A percentile compares a stretch with the other conserved stretches of the same genome.
phyloP scores from a whole-genome alignment of 148 eudicot species.

The Silene latifolia region DNA sequence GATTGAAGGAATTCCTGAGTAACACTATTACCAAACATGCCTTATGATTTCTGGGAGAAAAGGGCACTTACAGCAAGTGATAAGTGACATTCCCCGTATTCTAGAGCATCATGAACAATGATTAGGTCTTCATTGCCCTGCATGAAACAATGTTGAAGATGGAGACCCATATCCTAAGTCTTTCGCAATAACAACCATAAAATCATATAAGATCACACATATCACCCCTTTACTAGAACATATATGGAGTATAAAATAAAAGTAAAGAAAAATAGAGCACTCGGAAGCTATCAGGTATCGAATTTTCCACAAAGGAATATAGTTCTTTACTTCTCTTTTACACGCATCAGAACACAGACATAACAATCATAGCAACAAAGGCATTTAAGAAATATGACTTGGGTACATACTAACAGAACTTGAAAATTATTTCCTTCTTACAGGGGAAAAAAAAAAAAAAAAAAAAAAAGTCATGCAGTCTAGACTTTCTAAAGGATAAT shows the following conservation, averaged over 20 bases:
- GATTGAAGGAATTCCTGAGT: not conserved
- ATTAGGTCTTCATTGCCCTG: constrained; percentile 90
- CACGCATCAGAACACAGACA: not conserved
- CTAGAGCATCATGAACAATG: constrained; percentile 81
- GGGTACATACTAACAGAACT: not conserved
- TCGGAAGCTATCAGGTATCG: not conserved
- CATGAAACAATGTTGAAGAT: constrained; percentile 13
- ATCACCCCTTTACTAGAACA: not conserved
- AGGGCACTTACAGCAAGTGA: constrained; percentile 79
- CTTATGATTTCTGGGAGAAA: not conserved
- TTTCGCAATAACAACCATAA: not conserved
- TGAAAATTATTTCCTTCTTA: not conserved
- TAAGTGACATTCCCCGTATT: constrained; percentile 77
- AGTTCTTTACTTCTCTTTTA: not conserved
- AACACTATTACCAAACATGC: not conserved
- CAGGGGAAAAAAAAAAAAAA: not conserved
- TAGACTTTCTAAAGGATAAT: not conserved
- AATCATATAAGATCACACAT: not conserved
- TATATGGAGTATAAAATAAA: too few species aligned
- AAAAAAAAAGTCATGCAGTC: not conserved
- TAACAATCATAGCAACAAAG: not conserved
- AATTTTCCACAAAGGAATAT: not conserved
- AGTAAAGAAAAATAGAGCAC: too few species aligned
- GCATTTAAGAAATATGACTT: not conserved
- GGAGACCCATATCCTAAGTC: not conserved